These are phyloP conservation scores for Aspergillus sp. DNA, from an alignment of 2,329 filamentous ascomycete species.

Conservation along the genomic window DNA sequence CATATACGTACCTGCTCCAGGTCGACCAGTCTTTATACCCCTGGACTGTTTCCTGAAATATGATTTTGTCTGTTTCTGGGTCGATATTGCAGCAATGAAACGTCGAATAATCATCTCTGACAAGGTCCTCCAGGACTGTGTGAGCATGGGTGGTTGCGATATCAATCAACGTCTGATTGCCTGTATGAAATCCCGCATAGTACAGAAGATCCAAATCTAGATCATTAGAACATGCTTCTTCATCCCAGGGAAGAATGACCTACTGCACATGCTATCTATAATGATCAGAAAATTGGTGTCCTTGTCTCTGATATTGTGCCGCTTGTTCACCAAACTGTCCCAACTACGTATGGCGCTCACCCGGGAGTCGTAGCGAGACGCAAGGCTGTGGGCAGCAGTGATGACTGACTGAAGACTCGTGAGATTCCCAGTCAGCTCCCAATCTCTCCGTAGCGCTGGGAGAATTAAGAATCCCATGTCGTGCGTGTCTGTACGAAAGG, in stretches of 20 bases:
- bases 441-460: constrained; percentile 48
- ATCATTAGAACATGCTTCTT: not conserved
- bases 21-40: constrained; percentile 23
- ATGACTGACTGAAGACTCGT: constrained; percentile 11
- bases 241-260: not conserved
- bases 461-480: constrained; percentile 56
- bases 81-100: constrained; percentile 21
- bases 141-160: constrained; percentile 22
- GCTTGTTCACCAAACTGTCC: constrained; percentile 6
- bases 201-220: constrained; percentile 38
- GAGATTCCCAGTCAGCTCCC: constrained; percentile 42
- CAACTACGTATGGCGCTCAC: constrained; percentile 40
- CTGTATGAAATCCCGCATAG: constrained; percentile 32
- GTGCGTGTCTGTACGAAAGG: constrained; percentile 50
- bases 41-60: constrained; percentile 21
- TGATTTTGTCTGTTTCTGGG: constrained; percentile 10
- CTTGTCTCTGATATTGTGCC: constrained; percentile 1
- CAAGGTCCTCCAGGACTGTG: constrained; percentile 10
- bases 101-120: constrained; percentile 18
- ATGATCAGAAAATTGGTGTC: constrained; percentile 8
- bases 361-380: constrained; percentile 35
- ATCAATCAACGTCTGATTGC: constrained; percentile 22
- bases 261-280: constrained; percentile 12
- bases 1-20: constrained; percentile 10
- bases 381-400: constrained; percentile 24